phyloP scores from a whole-genome alignment of 2,329 filamentous ascomycete genomes.

The Septoria petroselini region DNA sequence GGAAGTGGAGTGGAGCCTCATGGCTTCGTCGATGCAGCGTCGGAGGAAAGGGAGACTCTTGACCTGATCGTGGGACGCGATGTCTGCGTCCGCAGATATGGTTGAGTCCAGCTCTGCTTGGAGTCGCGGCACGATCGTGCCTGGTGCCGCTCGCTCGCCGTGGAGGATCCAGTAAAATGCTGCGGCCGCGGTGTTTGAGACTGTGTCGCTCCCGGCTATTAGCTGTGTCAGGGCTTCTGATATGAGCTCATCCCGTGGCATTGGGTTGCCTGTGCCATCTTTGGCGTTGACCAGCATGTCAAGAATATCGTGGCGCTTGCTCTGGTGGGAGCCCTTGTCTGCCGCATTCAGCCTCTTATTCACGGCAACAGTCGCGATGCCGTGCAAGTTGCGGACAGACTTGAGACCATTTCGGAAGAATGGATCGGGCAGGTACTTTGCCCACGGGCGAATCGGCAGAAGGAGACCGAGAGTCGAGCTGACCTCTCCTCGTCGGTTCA shows the following conservation, averaged over 20 bases:
- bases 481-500: slow-evolving; percentile 29
- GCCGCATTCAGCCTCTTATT: slow-evolving; percentile 29
- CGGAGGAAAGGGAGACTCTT: slow-evolving; percentile 33
- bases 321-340: slow-evolving; percentile 8
- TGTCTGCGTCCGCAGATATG: slow-evolving; percentile 22
- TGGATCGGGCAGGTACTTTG: slow-evolving; percentile 28
- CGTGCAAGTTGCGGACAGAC: slow-evolving; percentile 26
- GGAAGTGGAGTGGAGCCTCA: slow-evolving; percentile 36
- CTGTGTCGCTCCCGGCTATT: slow-evolving; percentile 40
- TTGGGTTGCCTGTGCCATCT: slow-evolving; percentile 32
- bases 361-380: slow-evolving; percentile 35
- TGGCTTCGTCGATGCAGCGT: slow-evolving; percentile 36
- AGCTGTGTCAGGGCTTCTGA: slow-evolving; percentile 38
- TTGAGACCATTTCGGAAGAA: slow-evolving; percentile 30
- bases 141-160: slow-evolving; percentile 31
- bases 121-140: slow-evolving; percentile 27
- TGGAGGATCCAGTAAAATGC: slow-evolving; percentile 30
- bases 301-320: slow-evolving; percentile 35
- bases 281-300: slow-evolving; percentile 35
- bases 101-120: slow-evolving; percentile 34
- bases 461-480: slow-evolving; percentile 26
- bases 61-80: slow-evolving; percentile 28
- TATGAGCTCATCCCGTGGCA: slow-evolving; percentile 34
- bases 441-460: slow-evolving; percentile 23
- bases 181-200: slow-evolving; percentile 35